Evolutionary conservation across 2,329 filamentous ascomycete species (phyloP).

Genomic region (Aspergillus sp.): DNA sequence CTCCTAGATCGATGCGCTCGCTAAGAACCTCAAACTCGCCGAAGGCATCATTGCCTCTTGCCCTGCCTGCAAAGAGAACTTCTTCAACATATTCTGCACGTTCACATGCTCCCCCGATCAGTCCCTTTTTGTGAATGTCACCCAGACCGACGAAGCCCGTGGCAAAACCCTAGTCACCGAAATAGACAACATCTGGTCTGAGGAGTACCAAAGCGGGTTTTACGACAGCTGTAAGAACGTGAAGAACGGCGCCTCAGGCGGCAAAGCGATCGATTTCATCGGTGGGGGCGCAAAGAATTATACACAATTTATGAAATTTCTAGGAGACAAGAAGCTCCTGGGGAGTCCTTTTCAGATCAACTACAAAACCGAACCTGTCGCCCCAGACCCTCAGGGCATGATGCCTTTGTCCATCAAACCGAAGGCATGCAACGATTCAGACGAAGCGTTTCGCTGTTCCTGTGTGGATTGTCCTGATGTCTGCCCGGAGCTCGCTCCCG

Average conservation of each 20-base stretch:
- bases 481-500: slow-evolving; percentile 75
- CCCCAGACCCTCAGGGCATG: slow-evolving; percentile 68
- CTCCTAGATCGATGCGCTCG: slow-evolving; percentile 70
- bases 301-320: slow-evolving; percentile 79
- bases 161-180: slow-evolving; percentile 73
- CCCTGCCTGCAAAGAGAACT: slow-evolving; percentile 96
- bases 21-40: slow-evolving; percentile 80
- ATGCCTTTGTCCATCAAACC: slow-evolving; percentile 65
- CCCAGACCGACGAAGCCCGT: slow-evolving; percentile 60
- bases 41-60: slow-evolving; percentile 89
- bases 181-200: slow-evolving; percentile 82
- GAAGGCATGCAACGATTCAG: slow-evolving; percentile 85
- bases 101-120: slow-evolving; percentile 98
- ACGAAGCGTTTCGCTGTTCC: slow-evolving; percentile 81
- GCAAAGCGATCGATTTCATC: slow-evolving; percentile 92
- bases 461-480: slow-evolving; percentile 89
- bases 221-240: slow-evolving; percentile 98
- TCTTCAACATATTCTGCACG: slow-evolving; percentile 96
- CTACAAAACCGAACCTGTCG: slow-evolving; percentile 62
- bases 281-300: slow-evolving; percentile 93
- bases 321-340: slow-evolving; percentile 83
- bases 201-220: slow-evolving; percentile 81
- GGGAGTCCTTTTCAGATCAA: slow-evolving; percentile 99
- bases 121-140: slow-evolving; percentile 92
- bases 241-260: slow-evolving; percentile 93